These are phyloP conservation scores for Aplosporella prunicola DNA, from an alignment of 2,329 filamentous ascomycete genomes.

Conservation along the genomic window DNA sequence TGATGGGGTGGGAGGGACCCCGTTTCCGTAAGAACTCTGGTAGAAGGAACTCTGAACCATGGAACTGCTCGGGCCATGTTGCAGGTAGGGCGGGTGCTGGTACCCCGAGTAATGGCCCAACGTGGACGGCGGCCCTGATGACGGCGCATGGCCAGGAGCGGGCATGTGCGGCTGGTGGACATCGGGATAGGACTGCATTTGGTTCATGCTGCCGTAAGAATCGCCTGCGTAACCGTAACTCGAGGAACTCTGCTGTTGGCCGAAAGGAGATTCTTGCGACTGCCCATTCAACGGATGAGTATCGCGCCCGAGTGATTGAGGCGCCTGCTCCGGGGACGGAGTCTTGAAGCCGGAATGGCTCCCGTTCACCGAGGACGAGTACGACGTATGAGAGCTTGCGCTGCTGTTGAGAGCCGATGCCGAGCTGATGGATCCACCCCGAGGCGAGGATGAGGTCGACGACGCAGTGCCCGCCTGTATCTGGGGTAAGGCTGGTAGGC, in stretches of 20 bases:
- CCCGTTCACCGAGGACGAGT: conserved; percentile 46
- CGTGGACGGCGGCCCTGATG: conserved; percentile 64
- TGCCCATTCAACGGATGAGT: conserved; percentile 29
- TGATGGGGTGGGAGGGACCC: conserved; percentile 69
- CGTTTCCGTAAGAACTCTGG: conserved; percentile 67
- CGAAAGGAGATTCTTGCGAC: conserved; percentile 31
- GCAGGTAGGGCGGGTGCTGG: conserved; percentile 63
- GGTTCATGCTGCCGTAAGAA: conserved; percentile 62
- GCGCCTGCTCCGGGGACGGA: conserved; percentile 59
- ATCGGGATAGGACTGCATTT: conserved; percentile 73
- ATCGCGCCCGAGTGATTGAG: conserved; percentile 32
- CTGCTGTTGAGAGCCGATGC: conserved; percentile 41
- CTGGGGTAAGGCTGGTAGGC: conserved; percentile 60
- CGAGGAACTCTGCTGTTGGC: conserved; percentile 22
- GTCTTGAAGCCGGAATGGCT: conserved; percentile 57
- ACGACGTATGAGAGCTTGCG: conserved; percentile 47
- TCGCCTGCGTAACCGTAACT: conserved; percentile 26
- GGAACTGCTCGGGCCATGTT: conserved; percentile 61
- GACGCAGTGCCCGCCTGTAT: conserved; percentile 54
- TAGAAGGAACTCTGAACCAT: conserved; percentile 49
- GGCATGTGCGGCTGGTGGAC: conserved; percentile 70
- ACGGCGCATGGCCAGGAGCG: conserved; percentile 62
- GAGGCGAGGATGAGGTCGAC: conserved; percentile 64
- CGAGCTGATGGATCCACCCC: conserved; percentile 63
- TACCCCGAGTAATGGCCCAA: conserved; percentile 72